Percentiles rank a stretch among this genome's conserved stretches.
Evolutionary conservation across 2,329 filamentous ascomycete genomes (phyloP).

Genomic region (Monilinia aucupariae): DNA sequence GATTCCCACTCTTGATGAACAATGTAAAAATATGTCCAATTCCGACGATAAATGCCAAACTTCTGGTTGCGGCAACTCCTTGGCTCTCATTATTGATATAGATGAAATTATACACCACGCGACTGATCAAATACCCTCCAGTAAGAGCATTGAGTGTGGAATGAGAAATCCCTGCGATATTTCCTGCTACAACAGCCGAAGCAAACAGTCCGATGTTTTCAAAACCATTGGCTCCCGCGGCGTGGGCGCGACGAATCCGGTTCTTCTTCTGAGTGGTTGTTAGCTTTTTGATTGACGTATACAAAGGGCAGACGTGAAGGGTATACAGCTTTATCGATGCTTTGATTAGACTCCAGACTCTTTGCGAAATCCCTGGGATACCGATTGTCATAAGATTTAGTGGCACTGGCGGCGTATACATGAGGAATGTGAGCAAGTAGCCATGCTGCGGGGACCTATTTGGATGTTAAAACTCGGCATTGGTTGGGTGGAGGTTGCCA

Average conservation of each 20-base stretch:
- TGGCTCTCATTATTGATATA: constrained; percentile 26
- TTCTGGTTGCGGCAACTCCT: constrained; percentile 17
- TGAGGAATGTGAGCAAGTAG: not conserved
- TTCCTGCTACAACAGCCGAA: constrained; percentile 38
- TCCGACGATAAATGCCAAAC: constrained; percentile 21
- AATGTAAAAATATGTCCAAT: constrained; percentile 24
- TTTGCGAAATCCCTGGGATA: not conserved
- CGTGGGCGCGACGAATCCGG: constrained; percentile 36
- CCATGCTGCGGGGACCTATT: constrained; percentile 8
- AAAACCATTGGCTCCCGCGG: constrained; percentile 37
- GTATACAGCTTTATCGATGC: not conserved
- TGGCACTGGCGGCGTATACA: not conserved
- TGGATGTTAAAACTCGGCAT: not conserved
- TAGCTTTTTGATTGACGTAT: not conserved
- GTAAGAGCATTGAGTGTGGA: constrained; percentile 24
- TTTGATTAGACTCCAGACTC: not conserved
- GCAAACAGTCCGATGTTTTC: constrained; percentile 40
- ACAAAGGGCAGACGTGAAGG: no score
- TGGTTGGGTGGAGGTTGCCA: not conserved
- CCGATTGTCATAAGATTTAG: constrained; percentile 1
- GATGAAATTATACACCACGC: constrained; percentile 25
- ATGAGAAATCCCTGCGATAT: constrained; percentile 33
- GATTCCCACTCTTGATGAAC: constrained; percentile 28
- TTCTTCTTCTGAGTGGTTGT: constrained; percentile 30
- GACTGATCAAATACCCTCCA: constrained; percentile 23